Base-by-base conservation (phyloP, 164 flowering plant genomes). In the Warburgia ugandensis region DNA sequence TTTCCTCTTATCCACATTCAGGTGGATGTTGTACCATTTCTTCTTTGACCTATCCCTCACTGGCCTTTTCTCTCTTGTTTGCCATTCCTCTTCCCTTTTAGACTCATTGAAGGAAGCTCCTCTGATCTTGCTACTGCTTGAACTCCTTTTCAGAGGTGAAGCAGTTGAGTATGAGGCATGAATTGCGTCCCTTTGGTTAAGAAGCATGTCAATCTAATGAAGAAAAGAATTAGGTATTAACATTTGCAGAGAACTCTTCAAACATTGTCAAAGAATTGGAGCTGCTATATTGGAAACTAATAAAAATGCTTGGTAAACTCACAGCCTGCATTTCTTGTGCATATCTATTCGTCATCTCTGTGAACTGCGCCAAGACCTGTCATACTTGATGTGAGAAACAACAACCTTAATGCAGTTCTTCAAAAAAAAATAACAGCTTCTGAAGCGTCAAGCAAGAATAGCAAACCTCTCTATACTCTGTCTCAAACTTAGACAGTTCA, bases 291-390 rank as follows among this genome's bases (percentile, higher is more conserved):
- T 3, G 2, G 5, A 45, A 26, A 26, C 25, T 9, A 4, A 45
- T 4, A 27, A 45, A 45, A 14, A 37, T 37, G 17, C 3, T 37
- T 3, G 3, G 17, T 20, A 37, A 59, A 74, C 90, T 76, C 61
- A 89, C 99, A 8, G 68, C 68, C 60, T 82, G 89, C 90, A 86
- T 86, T 78, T 94, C 99, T 56, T 75, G 85, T 0, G 95, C 76
- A 65, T 92, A 94, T 77, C 94, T 77, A 65, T 73, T 74, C 13
- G 97, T 94, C 95, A 94, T 86, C 66, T 88, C 95, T 1, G 94
- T 86, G 57, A 88, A 94, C 62, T 86, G 99, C n/a, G 84, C 73
- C 35, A 94, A 73, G 51, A 89, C 99, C 98, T 92, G 76, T 50
- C 35, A 61, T 12, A 50, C 1, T 26, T 17, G 7, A 33, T 16